Evolutionary conservation across 345 rosid genomes (phyloP).

Genomic region (Conringia planisiliqua): DNA sequence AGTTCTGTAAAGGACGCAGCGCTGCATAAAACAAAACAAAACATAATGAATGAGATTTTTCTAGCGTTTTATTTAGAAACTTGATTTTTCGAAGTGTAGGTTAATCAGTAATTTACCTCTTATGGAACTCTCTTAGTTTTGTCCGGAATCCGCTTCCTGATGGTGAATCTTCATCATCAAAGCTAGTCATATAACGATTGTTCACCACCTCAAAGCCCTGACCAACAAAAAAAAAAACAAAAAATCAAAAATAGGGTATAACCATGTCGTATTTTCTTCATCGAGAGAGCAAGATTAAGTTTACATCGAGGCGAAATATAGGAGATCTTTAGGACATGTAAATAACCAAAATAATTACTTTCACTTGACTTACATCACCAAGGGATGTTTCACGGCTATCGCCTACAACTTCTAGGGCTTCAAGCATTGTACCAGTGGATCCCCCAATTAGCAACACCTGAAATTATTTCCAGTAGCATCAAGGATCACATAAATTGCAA

Average conservation of each 20-base stretch:
- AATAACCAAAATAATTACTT: not conserved
- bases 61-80: not conserved
- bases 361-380: slow-evolving; percentile 60
- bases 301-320: not conserved
- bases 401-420: slow-evolving; percentile 86
- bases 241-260: not conserved
- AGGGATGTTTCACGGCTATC: slow-evolving; percentile 62
- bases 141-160: slow-evolving; percentile 76
- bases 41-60: not conserved
- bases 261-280: not conserved
- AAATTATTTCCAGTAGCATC: slow-evolving; percentile 15
- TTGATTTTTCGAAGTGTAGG: not conserved
- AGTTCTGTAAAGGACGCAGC: slow-evolving; percentile 69
- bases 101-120: slow-evolving; percentile 41
- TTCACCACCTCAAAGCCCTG: slow-evolving; percentile 59
- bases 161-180: slow-evolving; percentile 55
- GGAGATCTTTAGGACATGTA: not conserved
- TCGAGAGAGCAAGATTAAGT: not conserved
- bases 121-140: slow-evolving; percentile 80
- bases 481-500: slow-evolving; percentile 1
- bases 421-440: slow-evolving; percentile 98
- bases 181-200: slow-evolving; percentile 54
- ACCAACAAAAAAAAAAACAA: not conserved
- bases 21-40: slow-evolving; percentile 38
- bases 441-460: slow-evolving; percentile 94